Percentiles rank a stretch among this genome's conserved stretches.
Evolutionary conservation across 1,284 basidiomycete species (phyloP).

Genomic region (Moniliella sp.): DNA sequence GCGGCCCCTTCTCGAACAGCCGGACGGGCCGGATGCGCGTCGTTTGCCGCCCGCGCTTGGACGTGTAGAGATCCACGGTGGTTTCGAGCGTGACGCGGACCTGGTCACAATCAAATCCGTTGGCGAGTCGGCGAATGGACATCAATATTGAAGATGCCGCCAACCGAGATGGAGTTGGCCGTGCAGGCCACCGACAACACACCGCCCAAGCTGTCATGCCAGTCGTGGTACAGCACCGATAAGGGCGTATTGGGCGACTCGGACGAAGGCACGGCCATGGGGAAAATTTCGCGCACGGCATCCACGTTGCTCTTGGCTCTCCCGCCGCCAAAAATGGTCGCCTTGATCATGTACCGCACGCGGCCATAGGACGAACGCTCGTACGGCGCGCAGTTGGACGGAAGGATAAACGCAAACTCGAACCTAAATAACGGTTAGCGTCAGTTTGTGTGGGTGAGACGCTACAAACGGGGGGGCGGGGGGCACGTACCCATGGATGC

Average conservation of each 20-base stretch:
- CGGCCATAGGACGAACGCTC: conserved; percentile 27
- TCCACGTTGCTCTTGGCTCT: conserved; percentile 19
- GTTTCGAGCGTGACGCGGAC: conserved; percentile 17
- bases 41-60: conserved; percentile 1
- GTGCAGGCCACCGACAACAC: not conserved
- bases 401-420: conserved; percentile 31
- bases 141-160: no score
- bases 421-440: conserved; percentile 16
- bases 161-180: not conserved
- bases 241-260: conserved; percentile 1
- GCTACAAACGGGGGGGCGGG: no score
- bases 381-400: conserved; percentile 27
- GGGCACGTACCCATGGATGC: conserved; percentile 20
- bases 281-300: conserved; percentile 2
- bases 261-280: conserved; percentile 1
- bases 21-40: conserved; percentile 17
- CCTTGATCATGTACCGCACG: conserved; percentile 29
- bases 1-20: no score
- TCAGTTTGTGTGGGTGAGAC: no score
- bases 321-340: conserved; percentile 25
- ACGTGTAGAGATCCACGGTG: not conserved
- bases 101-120: no score
- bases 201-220: not conserved
- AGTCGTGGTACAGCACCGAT: not conserved
- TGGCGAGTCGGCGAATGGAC: no score